Percentiles rank a stretch among this genome's conserved stretches.
Evolutionary conservation across 1,284 basidiomycete genomes (phyloP).

Genomic region (Tylopilus orsonianus): DNA sequence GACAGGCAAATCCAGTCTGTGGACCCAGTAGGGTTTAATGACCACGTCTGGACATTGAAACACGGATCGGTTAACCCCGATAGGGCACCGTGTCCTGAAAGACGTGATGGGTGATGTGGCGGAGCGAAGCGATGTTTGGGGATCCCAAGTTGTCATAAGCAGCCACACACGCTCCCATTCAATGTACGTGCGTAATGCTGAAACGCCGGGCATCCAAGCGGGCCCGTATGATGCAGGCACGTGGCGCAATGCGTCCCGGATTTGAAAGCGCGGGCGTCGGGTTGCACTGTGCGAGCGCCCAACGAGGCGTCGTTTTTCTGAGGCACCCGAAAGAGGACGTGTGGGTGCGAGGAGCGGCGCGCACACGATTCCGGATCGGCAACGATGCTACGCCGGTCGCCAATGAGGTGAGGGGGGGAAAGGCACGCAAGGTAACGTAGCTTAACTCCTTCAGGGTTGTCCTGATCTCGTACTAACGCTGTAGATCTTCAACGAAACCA

Average conservation of each 20-base stretch:
- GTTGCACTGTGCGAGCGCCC: not conserved
- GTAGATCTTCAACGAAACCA: constrained; percentile 22
- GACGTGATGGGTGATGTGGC: no score
- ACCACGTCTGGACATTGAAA: not conserved
- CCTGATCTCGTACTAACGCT: constrained; percentile 20
- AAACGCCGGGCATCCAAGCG: no score
- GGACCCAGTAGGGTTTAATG: not conserved
- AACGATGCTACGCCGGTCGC: not conserved
- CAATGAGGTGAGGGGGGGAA: not conserved
- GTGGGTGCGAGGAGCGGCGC: constrained; percentile 1
- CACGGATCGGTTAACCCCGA: not conserved
- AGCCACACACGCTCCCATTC: no score
- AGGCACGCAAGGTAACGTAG: constrained; percentile 20
- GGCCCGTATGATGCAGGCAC: constrained; percentile 4
- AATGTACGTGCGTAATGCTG: no score
- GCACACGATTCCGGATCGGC: not conserved
- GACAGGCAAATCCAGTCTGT: no score
- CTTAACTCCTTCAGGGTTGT: constrained; percentile 36
- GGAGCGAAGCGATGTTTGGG: no score
- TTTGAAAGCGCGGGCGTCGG: not conserved
- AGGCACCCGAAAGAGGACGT: constrained; percentile 2
- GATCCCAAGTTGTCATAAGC: no score
- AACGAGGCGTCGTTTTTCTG: not conserved
- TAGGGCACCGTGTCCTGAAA: not conserved
- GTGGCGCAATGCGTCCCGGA: not conserved